Percentiles rank a stretch among this genome's conserved stretches.
These are phyloP conservation scores for Dionaea muscipula DNA, from an alignment of 179 eudicot genomes.

Conservation along the genomic window DNA sequence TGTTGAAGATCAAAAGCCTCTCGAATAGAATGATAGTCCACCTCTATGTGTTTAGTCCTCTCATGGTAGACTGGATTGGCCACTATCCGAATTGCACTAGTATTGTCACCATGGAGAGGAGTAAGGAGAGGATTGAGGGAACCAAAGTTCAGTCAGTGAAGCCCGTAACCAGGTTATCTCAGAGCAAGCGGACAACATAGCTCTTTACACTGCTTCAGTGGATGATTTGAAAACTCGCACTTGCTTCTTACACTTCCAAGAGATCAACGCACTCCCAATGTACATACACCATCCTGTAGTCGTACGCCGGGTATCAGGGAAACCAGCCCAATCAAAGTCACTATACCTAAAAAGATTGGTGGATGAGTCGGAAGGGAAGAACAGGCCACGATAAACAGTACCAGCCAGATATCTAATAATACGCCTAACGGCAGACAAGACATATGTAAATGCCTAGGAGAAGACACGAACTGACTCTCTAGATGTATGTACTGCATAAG, in stretches of 20 bases:
- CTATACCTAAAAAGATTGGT: not conserved
- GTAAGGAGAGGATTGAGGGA: not conserved
- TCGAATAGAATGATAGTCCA: not conserved
- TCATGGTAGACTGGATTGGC: not conserved
- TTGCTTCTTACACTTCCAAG: not conserved
- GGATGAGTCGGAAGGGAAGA: not conserved
- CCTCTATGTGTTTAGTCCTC: not conserved
- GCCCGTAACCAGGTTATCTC: no score
- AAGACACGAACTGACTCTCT: not conserved
- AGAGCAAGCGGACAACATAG: not conserved
- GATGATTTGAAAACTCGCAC: not conserved
- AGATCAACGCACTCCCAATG: no score
- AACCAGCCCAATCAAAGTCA: constrained; percentile 5
- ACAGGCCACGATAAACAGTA: not conserved
- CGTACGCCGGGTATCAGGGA: not conserved
- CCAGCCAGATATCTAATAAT: not conserved
- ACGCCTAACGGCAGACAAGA: not conserved
- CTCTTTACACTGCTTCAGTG: not conserved
- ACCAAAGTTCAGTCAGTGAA: not conserved
- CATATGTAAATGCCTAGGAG: constrained; percentile 1
- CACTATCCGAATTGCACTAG: not conserved
- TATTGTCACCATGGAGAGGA: not conserved
- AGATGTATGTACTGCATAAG: not conserved
- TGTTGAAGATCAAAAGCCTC: not conserved
- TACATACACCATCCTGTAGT: not conserved